A percentile compares a stretch with the other conserved stretches of the same genome.
Evolutionary conservation across 441 rosid genomes (phyloP).

Genomic region (California macrophylla): DNA sequence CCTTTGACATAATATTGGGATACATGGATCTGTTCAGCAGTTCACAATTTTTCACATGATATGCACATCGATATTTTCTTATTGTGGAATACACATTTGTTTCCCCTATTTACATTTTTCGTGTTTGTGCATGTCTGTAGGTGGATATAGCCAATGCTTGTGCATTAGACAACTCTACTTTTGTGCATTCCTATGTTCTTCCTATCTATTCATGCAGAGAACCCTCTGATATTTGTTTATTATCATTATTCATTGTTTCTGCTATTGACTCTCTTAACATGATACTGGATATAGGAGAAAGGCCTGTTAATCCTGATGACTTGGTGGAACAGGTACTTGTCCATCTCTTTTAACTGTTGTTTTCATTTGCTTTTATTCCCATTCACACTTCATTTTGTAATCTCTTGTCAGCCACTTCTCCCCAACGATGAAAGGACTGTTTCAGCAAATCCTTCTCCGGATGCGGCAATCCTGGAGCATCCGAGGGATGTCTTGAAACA

Average conservation of each 20-base stretch:
- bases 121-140: background rate
- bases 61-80: background rate
- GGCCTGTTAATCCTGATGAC: slow-evolving; percentile 29
- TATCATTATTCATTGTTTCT: background rate
- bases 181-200: background rate
- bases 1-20: background rate
- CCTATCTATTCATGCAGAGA: background rate
- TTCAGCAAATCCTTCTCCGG: slow-evolving; percentile 43
- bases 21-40: background rate
- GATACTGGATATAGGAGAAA: slow-evolving; percentile 37
- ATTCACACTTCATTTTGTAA: slow-evolving; percentile 22
- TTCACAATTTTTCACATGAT: too few relatives aligned
- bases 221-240: background rate
- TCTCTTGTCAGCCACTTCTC: slow-evolving; percentile 38
- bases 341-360: background rate
- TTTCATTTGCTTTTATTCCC: background rate
- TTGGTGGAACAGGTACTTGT: slow-evolving; percentile 35
- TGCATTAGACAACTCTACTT: background rate
- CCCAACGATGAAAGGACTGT: slow-evolving; percentile 43
- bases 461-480: slow-evolving; percentile 32
- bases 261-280: slow-evolving; percentile 7
- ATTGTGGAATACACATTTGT: background rate
- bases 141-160: background rate
- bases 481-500: slow-evolving; percentile 21
- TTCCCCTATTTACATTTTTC: background rate